Percentiles rank a stretch among this genome's conserved stretches.
These are phyloP conservation scores for Phytophthora fragariaefolia DNA, from an alignment of 352 stramenopile genomes.

Conservation along the genomic window DNA sequence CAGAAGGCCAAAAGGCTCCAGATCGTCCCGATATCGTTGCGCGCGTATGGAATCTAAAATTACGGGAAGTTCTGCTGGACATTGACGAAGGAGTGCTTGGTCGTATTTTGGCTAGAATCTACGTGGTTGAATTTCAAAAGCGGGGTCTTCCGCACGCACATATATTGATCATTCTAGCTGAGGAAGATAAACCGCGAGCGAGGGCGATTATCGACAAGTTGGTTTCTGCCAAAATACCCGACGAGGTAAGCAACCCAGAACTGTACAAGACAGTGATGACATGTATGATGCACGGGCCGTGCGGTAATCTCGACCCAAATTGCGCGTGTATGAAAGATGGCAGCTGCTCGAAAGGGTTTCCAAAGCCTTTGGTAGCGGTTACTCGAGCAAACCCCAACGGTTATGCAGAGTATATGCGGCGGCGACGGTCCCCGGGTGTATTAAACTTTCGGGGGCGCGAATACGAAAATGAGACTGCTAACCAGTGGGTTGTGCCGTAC, in stretches of 20 bases:
- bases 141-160: constrained; percentile 53
- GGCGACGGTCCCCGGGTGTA: background rate
- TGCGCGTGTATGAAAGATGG: constrained; percentile 28
- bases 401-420: constrained; percentile 23
- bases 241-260: constrained; percentile 8
- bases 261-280: constrained; percentile 10
- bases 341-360: constrained; percentile 32
- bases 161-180: constrained; percentile 51
- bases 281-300: constrained; percentile 24
- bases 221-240: constrained; percentile 30
- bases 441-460: background rate
- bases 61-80: constrained; percentile 26
- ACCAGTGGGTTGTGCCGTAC: constrained; percentile 64
- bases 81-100: constrained; percentile 33
- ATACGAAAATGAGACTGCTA: constrained; percentile 31
- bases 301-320: background rate
- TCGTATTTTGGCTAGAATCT: constrained; percentile 30
- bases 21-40: constrained; percentile 30
- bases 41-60: constrained; percentile 31
- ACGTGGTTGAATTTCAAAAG: constrained; percentile 60
- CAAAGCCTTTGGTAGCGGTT: constrained; percentile 16
- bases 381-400: constrained; percentile 5
- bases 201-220: constrained; percentile 20
- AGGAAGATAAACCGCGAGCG: constrained; percentile 30
- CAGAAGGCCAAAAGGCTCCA: constrained; percentile 10